Conservation (phyloP, 192 early-diverging fungal species). For the Mortierella antarctica region DNA sequence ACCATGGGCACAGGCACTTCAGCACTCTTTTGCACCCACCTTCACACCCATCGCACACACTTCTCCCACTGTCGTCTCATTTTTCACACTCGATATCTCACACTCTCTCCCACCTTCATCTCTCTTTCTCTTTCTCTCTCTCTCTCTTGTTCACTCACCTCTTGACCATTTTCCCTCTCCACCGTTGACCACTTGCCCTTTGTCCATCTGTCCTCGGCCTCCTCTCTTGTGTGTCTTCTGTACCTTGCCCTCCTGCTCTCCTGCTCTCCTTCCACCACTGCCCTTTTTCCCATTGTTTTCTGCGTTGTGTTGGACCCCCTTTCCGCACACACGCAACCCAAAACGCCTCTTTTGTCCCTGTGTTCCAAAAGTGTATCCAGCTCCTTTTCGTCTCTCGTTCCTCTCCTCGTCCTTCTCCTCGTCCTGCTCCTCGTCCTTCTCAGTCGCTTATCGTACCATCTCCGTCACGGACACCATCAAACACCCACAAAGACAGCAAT, state of each 20-base stretch:
- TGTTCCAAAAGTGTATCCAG: background rate
- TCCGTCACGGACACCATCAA: no score
- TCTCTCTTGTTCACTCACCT: background rate
- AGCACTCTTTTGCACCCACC: background rate
- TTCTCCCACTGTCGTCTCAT: constrained; percentile 7
- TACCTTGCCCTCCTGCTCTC: no score
- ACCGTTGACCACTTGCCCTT: no score
- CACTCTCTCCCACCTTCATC: background rate
- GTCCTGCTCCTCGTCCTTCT: background rate
- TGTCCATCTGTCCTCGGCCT: no score
- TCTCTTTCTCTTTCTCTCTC: background rate
- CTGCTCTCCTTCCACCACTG: background rate
- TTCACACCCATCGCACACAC: background rate
- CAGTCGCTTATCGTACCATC: background rate
- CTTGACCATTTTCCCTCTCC: background rate
- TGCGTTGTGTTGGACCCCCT: background rate
- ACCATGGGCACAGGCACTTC: background rate
- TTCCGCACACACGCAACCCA: background rate
- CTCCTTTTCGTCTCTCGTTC: background rate
- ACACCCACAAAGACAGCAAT: no score
- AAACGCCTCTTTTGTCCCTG: constrained; percentile 2
- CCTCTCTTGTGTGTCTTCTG: no score
- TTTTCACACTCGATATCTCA: background rate
- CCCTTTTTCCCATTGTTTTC: background rate
- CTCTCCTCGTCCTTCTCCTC: background rate